These are phyloP conservation scores for Sphagnum contortum DNA, from an alignment of 225 moss, liverwort and hornwort species.

Conservation along the genomic window DNA sequence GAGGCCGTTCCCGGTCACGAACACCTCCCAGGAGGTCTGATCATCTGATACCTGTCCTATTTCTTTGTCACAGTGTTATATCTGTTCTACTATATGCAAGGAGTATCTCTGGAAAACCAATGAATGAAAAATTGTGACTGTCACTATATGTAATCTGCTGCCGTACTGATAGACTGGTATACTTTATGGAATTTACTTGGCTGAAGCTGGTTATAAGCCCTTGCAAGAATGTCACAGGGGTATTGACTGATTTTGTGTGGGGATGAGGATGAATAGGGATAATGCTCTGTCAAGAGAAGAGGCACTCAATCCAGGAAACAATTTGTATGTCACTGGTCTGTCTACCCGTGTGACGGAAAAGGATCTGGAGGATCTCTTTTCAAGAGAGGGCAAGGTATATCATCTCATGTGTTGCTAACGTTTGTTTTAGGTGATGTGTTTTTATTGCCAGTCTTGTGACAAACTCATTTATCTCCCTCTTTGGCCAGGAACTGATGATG, in stretches of 20 bases:
- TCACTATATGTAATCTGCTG: too few species aligned
- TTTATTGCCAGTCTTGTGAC: too few species aligned
- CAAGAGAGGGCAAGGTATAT: conserved; percentile 73
- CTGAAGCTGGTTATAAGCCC: too few species aligned
- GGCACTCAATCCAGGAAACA: conserved; percentile 87
- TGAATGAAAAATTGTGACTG: too few species aligned
- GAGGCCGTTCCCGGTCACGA: conserved; percentile 35
- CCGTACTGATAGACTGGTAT: neutral
- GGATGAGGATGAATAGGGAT: conserved; percentile 15
- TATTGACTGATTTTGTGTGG: too few species aligned
- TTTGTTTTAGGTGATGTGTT: too few species aligned
- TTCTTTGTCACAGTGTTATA: neutral
- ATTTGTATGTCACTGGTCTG: conserved; percentile 87
- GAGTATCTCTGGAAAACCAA: too few species aligned
- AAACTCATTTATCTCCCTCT: too few species aligned
- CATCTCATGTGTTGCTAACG: too few species aligned
- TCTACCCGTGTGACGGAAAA: conserved; percentile 93
- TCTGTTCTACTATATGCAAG: too few species aligned
- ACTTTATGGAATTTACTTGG: neutral
- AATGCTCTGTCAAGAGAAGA: conserved; percentile 38
- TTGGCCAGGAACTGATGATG: too few species aligned
- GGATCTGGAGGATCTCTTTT: conserved; percentile 91
- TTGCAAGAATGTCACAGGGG: too few species aligned
- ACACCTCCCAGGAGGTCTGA: conserved; percentile 32
- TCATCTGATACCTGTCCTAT: neutral